Base-by-base conservation (phyloP, 1,284 basidiomycete species). In the Tremellales sp. region DNA sequence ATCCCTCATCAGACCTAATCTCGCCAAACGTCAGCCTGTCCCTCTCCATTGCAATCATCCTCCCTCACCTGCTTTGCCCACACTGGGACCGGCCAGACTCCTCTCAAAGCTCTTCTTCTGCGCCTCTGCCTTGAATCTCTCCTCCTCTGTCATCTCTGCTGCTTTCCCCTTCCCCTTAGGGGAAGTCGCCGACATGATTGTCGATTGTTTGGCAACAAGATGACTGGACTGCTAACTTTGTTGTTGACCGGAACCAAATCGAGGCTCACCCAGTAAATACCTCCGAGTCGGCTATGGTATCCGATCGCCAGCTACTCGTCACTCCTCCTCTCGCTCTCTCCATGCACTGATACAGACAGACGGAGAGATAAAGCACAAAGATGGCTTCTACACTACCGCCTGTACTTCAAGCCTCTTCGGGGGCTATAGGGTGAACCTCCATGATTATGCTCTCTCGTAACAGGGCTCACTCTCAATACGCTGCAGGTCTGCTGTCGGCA, bases 351-450 rank as follows among this genome's bases (percentile, higher is more conserved):
- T n/a, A n/a, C n/a, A n/a, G n/a, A n/a, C n/a, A n/a, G n/a, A n/a
- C n/a, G n/a, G n/a, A n/a, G n/a, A n/a, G n/a, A n/a, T n/a, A n/a
- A n/a, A 33, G 16, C 28, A 24, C 19, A 2, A 51, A 36, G 33
- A 70, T 70, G 66, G 52, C 63, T 9, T 63, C 62, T 0, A 48
- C 47, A 0, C 56, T 74, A 6, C 74, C 75, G 3, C 73, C 75
- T 2, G 58, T 76, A 26, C 68, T 71, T 0, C 75, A 76, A 51
- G 75, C 75, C 0, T 68, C 70, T 5, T 65, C 74, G 0, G 75
- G 73, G 2, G 69, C 72, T 0, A 40, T 74, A 1, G 75, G 74
- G 57, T 67, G 40, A 48, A 53, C 27, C 26, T 14, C 14, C 7
- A 21, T 24, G 4, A 43, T 12, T 12, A 12, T 32, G 14, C 31